Evolutionary conservation across 169 alveolate species (phyloP).

Genomic region (Besnoitia besnoiti): DNA sequence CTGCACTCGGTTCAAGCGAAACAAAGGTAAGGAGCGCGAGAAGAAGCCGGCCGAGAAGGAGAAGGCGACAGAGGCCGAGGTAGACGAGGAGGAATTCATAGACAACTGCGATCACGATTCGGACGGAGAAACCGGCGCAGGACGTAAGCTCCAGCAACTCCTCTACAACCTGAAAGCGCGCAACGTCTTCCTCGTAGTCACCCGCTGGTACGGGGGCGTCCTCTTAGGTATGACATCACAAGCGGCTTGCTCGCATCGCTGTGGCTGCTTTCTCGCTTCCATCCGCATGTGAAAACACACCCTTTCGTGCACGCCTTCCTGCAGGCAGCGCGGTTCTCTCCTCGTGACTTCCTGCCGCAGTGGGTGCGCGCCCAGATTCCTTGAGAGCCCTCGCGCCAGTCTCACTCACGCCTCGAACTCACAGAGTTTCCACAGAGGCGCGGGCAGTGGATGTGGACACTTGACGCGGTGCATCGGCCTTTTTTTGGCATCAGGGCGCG

Average conservation of each 20-base stretch:
- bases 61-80: background rate
- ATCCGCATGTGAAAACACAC: background rate
- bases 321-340: background rate
- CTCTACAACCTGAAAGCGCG: conserved; percentile 9
- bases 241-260: background rate
- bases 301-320: background rate
- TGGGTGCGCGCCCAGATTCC: background rate
- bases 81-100: background rate
- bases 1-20: background rate
- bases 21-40: background rate
- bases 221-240: conserved; percentile 26
- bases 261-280: background rate
- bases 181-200: conserved; percentile 36
- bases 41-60: background rate
- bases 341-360: background rate
- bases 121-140: conserved; percentile 47
- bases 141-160: conserved; percentile 35
- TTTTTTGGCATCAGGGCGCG: too few species aligned
- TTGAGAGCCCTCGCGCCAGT: background rate
- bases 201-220: conserved; percentile 53
- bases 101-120: conserved; percentile 50
- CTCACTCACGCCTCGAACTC: background rate
- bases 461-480: too few species aligned
- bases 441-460: too few species aligned
- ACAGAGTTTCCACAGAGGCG: background rate